Percentiles rank a stretch among this genome's conserved stretches.
Conservation (phyloP, 306 rosid species). For the Notholithocarpus densiflorus region DNA sequence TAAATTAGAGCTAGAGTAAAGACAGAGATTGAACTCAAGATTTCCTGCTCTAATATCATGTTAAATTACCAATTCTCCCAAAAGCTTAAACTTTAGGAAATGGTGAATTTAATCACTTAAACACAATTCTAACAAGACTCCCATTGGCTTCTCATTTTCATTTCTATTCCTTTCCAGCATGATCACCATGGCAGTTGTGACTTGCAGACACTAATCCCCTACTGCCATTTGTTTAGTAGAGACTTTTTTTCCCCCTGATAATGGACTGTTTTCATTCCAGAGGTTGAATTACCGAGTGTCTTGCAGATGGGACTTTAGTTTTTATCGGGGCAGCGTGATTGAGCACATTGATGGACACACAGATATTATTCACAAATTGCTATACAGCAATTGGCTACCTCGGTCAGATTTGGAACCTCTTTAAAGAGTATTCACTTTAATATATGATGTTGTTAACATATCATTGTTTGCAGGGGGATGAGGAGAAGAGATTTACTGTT, state of each 20-base stretch:
- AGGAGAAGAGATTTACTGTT: conserved; percentile 68
- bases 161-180: not conserved
- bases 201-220: not conserved
- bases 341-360: conserved; percentile 93
- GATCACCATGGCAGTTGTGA: not conserved
- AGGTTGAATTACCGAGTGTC: conserved; percentile 34
- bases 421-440: conserved; percentile 3
- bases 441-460: conserved; percentile 22
- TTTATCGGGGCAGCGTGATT: conserved; percentile 58
- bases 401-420: conserved; percentile 49
- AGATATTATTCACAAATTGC: conserved; percentile 62
- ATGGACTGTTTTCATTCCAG: conserved; percentile 19
- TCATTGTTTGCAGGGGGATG: conserved; percentile 70
- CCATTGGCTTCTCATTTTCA: not conserved
- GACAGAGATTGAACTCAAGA: no score
- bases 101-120: no score
- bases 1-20: no score
- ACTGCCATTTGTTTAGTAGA: not conserved
- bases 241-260: not conserved
- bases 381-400: conserved; percentile 82
- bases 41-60: no score
- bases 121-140: no score
- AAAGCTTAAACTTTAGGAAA: no score
- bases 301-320: conserved; percentile 94
- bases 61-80: no score